Evolutionary conservation across 2,329 filamentous ascomycete genomes (phyloP), one percentile per base, ranked within the genome.

Genomic region (Pyricularia grisea): DNA sequence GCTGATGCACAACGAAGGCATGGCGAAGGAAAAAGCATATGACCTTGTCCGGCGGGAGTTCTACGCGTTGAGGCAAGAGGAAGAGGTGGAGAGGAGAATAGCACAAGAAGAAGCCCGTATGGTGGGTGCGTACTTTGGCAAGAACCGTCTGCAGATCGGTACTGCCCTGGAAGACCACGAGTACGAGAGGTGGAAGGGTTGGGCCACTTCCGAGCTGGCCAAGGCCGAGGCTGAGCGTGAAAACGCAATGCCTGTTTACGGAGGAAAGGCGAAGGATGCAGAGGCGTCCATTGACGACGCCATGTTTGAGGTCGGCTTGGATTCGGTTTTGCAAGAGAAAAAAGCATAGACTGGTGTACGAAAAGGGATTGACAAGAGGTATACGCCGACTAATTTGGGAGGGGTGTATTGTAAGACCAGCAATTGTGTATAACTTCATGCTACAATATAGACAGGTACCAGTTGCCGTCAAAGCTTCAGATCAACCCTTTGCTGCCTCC

Each of bases 21-120:
- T 92, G 77, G 85, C 83, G 67, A 87, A 87, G 76, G 82, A 85
- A 60, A 79, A 87, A 73, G 93, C 95, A 36, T 99, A 99, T 82
- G 94, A 98, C 79, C 82, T 84, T 69, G 93, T 92, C 9, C 91
- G 95, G 70, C 90, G 90, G 73, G 94, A 99, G 78, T 97, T 98
- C 80, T 99, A 99, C 81, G 83, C 85, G 65, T 80, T 94, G 72
- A 90, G 95, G 70, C 90, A 97, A 74, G 84, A 88, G 70, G 89
- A 96, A 74, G 93, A 97, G 72, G 87, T 97, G 66, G 89, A 94
- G 80, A 85, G 87, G 73, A 89, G 94, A 74, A 86, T 99, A 70
- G 92, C 94, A 9, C 84, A 88, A 67, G 95, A 99, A 80, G 95
- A 99, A 80, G 94, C 95, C 31, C 83, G 89, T 72, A 87, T 91